A percentile compares a stretch with the other conserved stretches of the same genome.
These are phyloP conservation scores for Chaetomium strumarium DNA, from an alignment of 2,329 filamentous ascomycete genomes.

Conservation along the genomic window DNA sequence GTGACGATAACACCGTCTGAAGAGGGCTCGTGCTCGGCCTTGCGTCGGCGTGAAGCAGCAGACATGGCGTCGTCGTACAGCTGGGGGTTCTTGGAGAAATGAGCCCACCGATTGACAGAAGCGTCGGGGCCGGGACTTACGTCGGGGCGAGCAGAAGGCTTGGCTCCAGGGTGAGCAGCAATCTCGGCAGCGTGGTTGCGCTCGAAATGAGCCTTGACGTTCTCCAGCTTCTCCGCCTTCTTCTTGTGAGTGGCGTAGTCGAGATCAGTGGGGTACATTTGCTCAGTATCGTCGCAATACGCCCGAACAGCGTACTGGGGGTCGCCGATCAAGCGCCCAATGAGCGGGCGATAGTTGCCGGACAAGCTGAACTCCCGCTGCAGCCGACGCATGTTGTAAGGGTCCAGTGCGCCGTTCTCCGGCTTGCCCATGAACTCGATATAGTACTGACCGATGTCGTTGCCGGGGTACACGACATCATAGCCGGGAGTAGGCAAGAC, in stretches of 20 bases:
- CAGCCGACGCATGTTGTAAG: conserved; percentile 76
- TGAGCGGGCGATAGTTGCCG: conserved; percentile 80
- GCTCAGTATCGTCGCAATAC: conserved; percentile 67
- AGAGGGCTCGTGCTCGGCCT: conserved; percentile 26
- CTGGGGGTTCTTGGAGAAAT: conserved; percentile 19
- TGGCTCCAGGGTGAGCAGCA: too few species aligned
- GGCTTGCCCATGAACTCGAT: conserved; percentile 76
- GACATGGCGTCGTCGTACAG: conserved; percentile 20
- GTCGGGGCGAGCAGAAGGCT: neutral
- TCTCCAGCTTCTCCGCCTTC: conserved; percentile 23
- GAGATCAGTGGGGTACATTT: conserved; percentile 84
- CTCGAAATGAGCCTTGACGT: conserved; percentile 9
- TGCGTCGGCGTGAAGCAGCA: conserved; percentile 26
- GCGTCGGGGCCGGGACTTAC: neutral
- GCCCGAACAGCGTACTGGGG: conserved; percentile 63
- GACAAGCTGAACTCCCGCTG: conserved; percentile 85
- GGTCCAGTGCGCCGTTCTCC: conserved; percentile 72
- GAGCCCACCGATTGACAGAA: conserved; percentile 16
- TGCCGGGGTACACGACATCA: conserved; percentile 79
- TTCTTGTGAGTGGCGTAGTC: conserved; percentile 54
- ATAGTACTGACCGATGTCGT: conserved; percentile 81
- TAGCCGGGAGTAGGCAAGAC: conserved; percentile 91
- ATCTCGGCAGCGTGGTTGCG: neutral
- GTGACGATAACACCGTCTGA: conserved; percentile 24
- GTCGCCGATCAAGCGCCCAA: conserved; percentile 62